Conservation (phyloP, 1,139 yeast genomes). For the Meyerozyma sp. region DNA sequence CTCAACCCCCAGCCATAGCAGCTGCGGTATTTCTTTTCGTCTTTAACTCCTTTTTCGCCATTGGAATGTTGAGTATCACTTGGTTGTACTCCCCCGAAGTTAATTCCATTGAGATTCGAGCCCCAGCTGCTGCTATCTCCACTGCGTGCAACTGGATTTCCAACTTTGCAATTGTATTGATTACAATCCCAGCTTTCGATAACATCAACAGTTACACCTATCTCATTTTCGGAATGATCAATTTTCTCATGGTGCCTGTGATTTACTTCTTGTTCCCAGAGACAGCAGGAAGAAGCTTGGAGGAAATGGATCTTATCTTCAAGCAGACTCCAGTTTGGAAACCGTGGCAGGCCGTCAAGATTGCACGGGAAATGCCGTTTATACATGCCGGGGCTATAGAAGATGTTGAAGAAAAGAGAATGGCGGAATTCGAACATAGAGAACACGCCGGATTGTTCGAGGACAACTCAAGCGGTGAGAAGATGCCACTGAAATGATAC, state of each 20-base stretch:
- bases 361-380: conserved; percentile 29
- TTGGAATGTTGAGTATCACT: conserved; percentile 22
- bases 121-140: conserved; percentile 31
- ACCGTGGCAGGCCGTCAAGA: conserved; percentile 35
- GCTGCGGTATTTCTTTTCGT: conserved; percentile 35
- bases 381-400: conserved; percentile 10
- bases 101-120: conserved; percentile 19
- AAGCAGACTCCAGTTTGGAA: conserved; percentile 28
- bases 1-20: conserved; percentile 16
- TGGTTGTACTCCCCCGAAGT: conserved; percentile 1
- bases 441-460: background rate
- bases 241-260: conserved; percentile 47
- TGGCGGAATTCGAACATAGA: background rate
- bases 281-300: conserved; percentile 54
- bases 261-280: conserved; percentile 56
- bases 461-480: no score
- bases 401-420: background rate
- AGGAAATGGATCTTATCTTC: conserved; percentile 59
- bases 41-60: conserved; percentile 30
- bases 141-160: conserved; percentile 36
- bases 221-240: conserved; percentile 17
- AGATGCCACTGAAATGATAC: no score
- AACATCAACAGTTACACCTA: conserved; percentile 29
- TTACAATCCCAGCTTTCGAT: conserved; percentile 29
- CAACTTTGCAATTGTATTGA: conserved; percentile 32